Evolutionary conservation across 441 rosid genomes (phyloP).

Genomic region (Sinapis alba): DNA sequence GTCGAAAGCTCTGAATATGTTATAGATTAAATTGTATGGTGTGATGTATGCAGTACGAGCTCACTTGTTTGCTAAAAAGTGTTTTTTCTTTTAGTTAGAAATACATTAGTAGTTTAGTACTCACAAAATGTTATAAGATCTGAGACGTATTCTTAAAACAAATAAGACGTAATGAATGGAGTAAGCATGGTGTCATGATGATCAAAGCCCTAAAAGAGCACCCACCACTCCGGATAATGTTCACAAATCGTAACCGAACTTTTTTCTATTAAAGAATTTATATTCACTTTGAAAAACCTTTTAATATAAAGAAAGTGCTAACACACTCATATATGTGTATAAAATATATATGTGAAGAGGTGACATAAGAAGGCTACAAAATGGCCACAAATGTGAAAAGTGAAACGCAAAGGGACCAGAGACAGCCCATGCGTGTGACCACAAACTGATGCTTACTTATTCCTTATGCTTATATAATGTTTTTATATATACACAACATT

Average conservation of each 20-base stretch:
- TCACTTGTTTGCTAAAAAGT: background rate
- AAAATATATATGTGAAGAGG: constrained; percentile 21
- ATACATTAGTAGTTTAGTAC: background rate
- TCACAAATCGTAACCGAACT: constrained; percentile 32
- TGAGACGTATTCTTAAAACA: background rate
- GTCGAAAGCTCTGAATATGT: constrained; percentile 5
- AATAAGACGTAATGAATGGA: constrained; percentile 3
- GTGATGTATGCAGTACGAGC: background rate
- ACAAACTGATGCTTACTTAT: constrained; percentile 42
- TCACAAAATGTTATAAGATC: background rate
- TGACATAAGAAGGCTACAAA: constrained; percentile 41
- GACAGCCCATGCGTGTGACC: constrained; percentile 49
- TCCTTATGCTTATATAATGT: constrained; percentile 16
- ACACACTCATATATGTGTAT: constrained; percentile 35
- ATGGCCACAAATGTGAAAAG: constrained; percentile 40
- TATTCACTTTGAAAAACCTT: constrained; percentile 22
- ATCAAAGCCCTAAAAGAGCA: constrained; percentile 42
- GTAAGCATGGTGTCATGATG: constrained; percentile 43
- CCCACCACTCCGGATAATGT: constrained; percentile 34
- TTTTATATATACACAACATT: background rate
- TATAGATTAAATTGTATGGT: background rate
- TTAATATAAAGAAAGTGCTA: constrained; percentile 38
- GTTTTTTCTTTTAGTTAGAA: background rate
- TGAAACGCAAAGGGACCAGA: constrained; percentile 42
- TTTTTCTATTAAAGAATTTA: constrained; percentile 21